Conservation (phyloP, 257 asterid genomes). For the Phtheirospermum japonicum region DNA sequence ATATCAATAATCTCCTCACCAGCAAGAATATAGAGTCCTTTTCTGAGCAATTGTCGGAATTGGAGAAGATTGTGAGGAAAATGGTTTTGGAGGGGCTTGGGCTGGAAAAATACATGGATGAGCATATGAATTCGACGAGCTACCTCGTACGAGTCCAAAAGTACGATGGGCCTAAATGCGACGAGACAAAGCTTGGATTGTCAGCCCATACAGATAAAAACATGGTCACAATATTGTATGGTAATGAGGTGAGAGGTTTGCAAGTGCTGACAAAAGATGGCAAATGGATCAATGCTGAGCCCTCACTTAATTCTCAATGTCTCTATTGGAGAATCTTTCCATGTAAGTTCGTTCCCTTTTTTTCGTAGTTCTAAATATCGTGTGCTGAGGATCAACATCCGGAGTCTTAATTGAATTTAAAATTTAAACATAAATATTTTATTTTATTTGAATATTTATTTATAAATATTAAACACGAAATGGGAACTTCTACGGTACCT, state of each 20-base stretch:
- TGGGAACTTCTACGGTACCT: no score
- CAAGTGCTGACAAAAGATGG: slow-evolving; percentile 49
- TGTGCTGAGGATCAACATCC: no score
- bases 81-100: slow-evolving; percentile 52
- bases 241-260: slow-evolving; percentile 39
- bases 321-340: slow-evolving; percentile 49
- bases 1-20: slow-evolving; percentile 9
- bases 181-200: slow-evolving; percentile 38
- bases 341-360: no score
- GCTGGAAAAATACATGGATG: slow-evolving; percentile 41
- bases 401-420: no score
- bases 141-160: slow-evolving; percentile 49
- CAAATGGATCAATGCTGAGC: slow-evolving; percentile 41
- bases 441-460: no score
- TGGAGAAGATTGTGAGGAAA: slow-evolving; percentile 43
- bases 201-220: slow-evolving; percentile 52
- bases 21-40: slow-evolving; percentile 37
- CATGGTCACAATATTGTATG: slow-evolving; percentile 38
- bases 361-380: no score
- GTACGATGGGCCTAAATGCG: slow-evolving; percentile 42
- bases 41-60: slow-evolving; percentile 35
- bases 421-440: no score
- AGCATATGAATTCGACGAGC: slow-evolving; percentile 47
- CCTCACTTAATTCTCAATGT: slow-evolving; percentile 35
- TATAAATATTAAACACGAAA: no score